Base-by-base conservation (phyloP, 1,284 basidiomycete genomes). In the Ceratobasidium sp. region DNA sequence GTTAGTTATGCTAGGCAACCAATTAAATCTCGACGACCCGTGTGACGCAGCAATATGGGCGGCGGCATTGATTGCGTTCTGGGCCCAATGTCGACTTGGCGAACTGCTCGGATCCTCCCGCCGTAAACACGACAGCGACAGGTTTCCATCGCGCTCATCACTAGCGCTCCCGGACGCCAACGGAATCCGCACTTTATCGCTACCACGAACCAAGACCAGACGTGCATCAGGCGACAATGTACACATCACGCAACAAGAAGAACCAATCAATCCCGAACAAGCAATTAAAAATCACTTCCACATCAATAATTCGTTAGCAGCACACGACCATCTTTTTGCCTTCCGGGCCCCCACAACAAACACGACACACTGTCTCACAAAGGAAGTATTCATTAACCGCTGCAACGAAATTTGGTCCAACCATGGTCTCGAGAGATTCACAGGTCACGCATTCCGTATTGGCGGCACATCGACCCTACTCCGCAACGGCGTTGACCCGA, bases 401-500 rank as follows among this genome's bases (percentile, higher is more conserved):
- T 73, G 69, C 61, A 71, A 71, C 46, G 43, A 41, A 2, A 44
- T 73, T 69, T 79, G 18, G 78, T 77, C 7, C 70, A 75, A 52
- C 76, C 74, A 2, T 80, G 83, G 82, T 80, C 82, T 74, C 18
- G 63, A 1, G 78, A 79, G 0, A 78, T 82, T 81, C 6, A 62
- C 75, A 0, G 81, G 82, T 1, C 82, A 84, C 58, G 76, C 77
- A 35, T 83, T 84, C 62, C 77, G 79, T 9, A 83, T 83, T 52
- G 81, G 83, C 0, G 81, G 82, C 0, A 77, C 81, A 0, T 79
- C 80, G 0, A 78, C 82, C 21, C 76, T 82, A 0, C 78, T 84
- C 0, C 73, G 82, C 0, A 59, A 66, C 0, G 82, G 83, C 4
- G 78, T 80, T 3, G 75, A 78, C 5, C 80, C 80, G 0, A 79